A percentile compares a stretch with the other conserved stretches of the same genome.
phyloP scores from a whole-genome alignment of 495 filamentous ascomycete species.

The Hypomontagnella submonticulosa region DNA sequence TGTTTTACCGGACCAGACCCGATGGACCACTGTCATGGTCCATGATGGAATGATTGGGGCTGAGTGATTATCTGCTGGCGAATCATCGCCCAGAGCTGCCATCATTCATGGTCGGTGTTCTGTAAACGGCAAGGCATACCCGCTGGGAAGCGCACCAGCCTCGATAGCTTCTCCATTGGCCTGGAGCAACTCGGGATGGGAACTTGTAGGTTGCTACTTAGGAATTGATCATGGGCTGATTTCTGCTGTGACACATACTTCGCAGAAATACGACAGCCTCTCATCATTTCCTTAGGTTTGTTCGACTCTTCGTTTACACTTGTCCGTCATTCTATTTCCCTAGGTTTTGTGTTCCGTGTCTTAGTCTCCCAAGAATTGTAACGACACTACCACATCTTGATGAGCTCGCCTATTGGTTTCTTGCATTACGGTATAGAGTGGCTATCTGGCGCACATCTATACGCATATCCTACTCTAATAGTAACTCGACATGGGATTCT shows the following conservation, averaged over 20 bases:
- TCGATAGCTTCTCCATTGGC: slow-evolving; percentile 37
- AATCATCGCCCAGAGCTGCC: slow-evolving; percentile 47
- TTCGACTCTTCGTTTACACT: slow-evolving; percentile 27
- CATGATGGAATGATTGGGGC: slow-evolving; percentile 39
- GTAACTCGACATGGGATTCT: slow-evolving; percentile 56
- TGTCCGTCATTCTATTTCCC: slow-evolving; percentile 14
- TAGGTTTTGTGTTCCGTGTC: slow-evolving; percentile 23
- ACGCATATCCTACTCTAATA: slow-evolving; percentile 2
- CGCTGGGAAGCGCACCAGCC: slow-evolving; percentile 41
- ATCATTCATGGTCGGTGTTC: slow-evolving; percentile 45
- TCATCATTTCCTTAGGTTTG: slow-evolving; percentile 22
- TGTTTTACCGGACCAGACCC: slow-evolving; percentile 33
- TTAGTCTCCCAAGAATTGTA: slow-evolving; percentile 11
- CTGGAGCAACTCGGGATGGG: slow-evolving; percentile 25
- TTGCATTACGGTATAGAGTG: slow-evolving; percentile 10
- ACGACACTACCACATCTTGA: slow-evolving; percentile 5
- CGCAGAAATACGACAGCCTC: slow-evolving; percentile 39
- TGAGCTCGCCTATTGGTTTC: slow-evolving; percentile 25
- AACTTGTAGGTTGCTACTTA: slow-evolving; percentile 11
- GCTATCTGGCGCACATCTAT: slow-evolving; percentile 11
- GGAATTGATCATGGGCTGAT: slow-evolving; percentile 28
- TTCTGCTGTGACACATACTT: slow-evolving; percentile 37
- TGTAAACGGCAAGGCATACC: slow-evolving; percentile 58
- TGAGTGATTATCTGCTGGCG: slow-evolving; percentile 43
- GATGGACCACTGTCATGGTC: slow-evolving; percentile 23